Evolutionary conservation across 2,329 filamentous ascomycete species (phyloP).

Genomic region (Colletotrichum gigasporum): DNA sequence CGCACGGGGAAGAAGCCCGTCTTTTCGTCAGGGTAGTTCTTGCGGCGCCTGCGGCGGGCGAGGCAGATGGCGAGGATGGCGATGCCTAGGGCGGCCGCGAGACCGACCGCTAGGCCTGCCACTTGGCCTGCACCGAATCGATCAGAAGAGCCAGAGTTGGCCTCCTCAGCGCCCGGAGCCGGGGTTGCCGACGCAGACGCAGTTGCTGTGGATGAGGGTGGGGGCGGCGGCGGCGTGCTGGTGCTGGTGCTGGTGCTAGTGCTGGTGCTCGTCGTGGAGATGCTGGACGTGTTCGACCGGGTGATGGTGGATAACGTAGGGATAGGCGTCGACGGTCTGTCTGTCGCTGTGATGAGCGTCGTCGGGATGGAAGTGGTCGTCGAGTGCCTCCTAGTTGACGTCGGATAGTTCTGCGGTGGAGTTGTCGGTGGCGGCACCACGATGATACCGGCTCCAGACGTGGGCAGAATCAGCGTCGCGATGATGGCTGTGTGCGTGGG

Average conservation of each 20-base stretch:
- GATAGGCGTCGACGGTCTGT: background rate
- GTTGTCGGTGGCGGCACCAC: conserved; percentile 35
- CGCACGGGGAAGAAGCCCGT: conserved; percentile 48
- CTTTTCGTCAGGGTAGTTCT: conserved; percentile 47
- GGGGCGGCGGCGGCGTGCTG: conserved; percentile 6
- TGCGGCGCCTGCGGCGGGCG: conserved; percentile 52
- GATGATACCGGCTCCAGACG: conserved; percentile 47
- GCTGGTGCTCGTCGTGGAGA: conserved; percentile 28
- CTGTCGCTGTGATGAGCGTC: conserved; percentile 20
- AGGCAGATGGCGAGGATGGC: conserved; percentile 58
- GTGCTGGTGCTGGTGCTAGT: too few relatives aligned
- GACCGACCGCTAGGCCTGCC: conserved; percentile 29
- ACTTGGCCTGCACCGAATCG: conserved; percentile 27
- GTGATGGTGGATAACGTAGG: conserved; percentile 31
- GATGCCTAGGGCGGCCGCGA: conserved; percentile 42
- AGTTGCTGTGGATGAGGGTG: conserved; percentile 8
- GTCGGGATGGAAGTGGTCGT: conserved; percentile 26
- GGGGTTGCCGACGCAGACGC: conserved; percentile 14
- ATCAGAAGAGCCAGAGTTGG: conserved; percentile 16
- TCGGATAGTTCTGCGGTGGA: conserved; percentile 11
- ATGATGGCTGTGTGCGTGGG: conserved; percentile 68
- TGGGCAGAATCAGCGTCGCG: conserved; percentile 60
- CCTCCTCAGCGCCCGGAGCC: conserved; percentile 15
- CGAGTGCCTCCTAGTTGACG: conserved; percentile 8
- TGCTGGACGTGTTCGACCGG: background rate